Evolutionary conservation across 257 asterid genomes (phyloP), one percentile per base, ranked within the genome.

Genomic region (Capsicum rhomboideum): DNA sequence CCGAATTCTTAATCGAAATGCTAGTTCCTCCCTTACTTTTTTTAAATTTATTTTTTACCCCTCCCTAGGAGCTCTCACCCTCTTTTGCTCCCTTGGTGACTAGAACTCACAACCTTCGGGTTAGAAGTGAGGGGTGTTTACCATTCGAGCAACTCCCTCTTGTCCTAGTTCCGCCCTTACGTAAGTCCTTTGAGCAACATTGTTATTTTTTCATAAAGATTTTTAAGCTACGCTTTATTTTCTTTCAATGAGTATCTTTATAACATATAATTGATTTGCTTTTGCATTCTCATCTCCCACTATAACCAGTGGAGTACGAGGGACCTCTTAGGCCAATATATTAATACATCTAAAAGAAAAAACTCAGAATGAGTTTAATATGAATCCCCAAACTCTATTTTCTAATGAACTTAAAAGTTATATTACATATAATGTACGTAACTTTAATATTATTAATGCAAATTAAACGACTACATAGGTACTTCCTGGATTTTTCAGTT

Each of bases 251-350:
- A 54, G 82, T 78, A 66, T 86, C 88, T 83, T 17, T 86, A 44
- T 21, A 49, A 52, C 49, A 49, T 63, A 69, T 77, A 78, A 77
- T 44, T 29, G 82, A 50, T 77, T 46, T 59, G 67, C 59, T 61
- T 84, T 64, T 28, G 72, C 85, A 84, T 55, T 79, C 77, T 86
- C 93, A 87, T 82, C 90, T 50, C 85, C 89, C 91, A 89, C 88
- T 86, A 87, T 79, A 85, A 54, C 23, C 17, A 77, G 63, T 77
- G 56, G 80, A 46, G 42, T 74, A 52, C 1, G 14, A 74, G 58
- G 80, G 59, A 46, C 59, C 58, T 7, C 59, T 21, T 13, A 13
- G 31, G 72, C 12, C 44, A 64, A 6, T 23, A 74, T 72, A 16
- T 8, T 17, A 31, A 31, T 44, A 44, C 17, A 12, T 44, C 21